Base-by-base conservation (phyloP, 805 yeast genomes). In the Phaffomyces antillensis region DNA sequence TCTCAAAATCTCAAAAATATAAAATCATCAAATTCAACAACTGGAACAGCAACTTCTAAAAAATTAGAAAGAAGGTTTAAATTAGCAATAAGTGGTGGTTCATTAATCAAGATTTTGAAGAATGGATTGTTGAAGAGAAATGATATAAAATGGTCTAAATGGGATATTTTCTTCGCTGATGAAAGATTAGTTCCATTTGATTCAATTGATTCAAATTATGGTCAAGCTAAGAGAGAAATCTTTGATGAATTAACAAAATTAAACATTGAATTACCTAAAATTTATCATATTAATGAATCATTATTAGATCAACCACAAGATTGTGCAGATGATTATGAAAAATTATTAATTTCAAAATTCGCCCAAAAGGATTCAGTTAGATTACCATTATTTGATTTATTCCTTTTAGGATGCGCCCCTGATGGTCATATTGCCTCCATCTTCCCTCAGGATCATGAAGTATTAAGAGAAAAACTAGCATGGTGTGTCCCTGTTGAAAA, bases 341-440 rank as follows among this genome's bases (percentile, higher is more conserved):
- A 88, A 66, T 72, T 80, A 18, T 71, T 93, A 45, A 86, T 93
- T 46, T 79, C 77, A 59, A 93, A 91, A 43, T 93, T 93, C 69
- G 99, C 99, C 11, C 89, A 86, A 43, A 91, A 95, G 62, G 98
- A 93, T 65, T 83, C 96, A 16, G 99, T 93, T 45, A 89, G 90
- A 66, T 74, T 91, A 50, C 99, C 99, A 48, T 81, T 87, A 79
- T 91, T 93, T 67, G 98, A 93, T 64, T 68, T 93, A 43, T 76
- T 93, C 50, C 70, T 93, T 52, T 72, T 93, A 47, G 99, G 99
- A 24, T 91, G 98, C 72, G 99, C 99, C 1, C 98, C 98, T 3
- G 99, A 91, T 64, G 99, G 99, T 20, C 99, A 91, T 64, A 86
- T 88, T 59, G 96, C 96, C 42, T 88, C 96, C n/a, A 75, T 91